phyloP scores from a whole-genome alignment of 768 basidiomycete species.

The Strobilomyces dryophilus region DNA sequence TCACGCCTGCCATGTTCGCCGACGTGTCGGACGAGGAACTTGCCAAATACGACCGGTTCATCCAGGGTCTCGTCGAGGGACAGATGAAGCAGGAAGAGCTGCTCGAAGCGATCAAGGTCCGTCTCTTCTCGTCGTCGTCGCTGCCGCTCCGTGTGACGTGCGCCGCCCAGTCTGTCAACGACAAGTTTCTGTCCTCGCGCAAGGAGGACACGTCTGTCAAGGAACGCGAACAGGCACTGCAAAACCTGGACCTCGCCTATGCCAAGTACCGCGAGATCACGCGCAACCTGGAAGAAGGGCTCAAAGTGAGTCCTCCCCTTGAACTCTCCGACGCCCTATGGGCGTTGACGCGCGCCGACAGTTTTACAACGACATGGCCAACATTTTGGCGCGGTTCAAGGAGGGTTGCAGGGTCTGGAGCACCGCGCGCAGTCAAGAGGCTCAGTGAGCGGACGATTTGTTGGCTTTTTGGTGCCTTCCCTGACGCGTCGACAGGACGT shows the following conservation, averaged over 20 bases:
- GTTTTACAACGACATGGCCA: conserved; percentile 89
- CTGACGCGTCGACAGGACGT: conserved; percentile 9
- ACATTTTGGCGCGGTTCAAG: conserved; percentile 68
- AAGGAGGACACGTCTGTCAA: conserved; percentile 74
- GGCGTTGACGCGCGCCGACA: conserved; percentile 24
- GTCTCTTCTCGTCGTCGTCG: conserved; percentile 9
- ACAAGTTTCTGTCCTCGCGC: conserved; percentile 69
- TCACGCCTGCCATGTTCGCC: conserved; percentile 86
- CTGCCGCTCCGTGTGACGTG: not conserved
- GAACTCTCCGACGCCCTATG: not conserved
- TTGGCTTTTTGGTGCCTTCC: not conserved
- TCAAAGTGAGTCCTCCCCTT: conserved; percentile 48
- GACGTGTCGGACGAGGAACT: conserved; percentile 75
- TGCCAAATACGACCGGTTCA: conserved; percentile 74
- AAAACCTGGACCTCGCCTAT: conserved; percentile 79
- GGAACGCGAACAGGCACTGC: conserved; percentile 76
- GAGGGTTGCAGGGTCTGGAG: conserved; percentile 76
- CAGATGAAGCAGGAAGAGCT: conserved; percentile 61
- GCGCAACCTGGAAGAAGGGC: conserved; percentile 83
- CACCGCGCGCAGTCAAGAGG: conserved; percentile 63
- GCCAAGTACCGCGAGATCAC: conserved; percentile 84
- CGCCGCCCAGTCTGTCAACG: conserved; percentile 54
- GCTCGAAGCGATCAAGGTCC: conserved; percentile 65
- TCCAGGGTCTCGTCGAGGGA: conserved; percentile 52
- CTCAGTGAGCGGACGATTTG: conserved; percentile 50